These are phyloP conservation scores for Fusarium chaquense DNA, from an alignment of 2,329 filamentous ascomycete genomes.

Conservation along the genomic window DNA sequence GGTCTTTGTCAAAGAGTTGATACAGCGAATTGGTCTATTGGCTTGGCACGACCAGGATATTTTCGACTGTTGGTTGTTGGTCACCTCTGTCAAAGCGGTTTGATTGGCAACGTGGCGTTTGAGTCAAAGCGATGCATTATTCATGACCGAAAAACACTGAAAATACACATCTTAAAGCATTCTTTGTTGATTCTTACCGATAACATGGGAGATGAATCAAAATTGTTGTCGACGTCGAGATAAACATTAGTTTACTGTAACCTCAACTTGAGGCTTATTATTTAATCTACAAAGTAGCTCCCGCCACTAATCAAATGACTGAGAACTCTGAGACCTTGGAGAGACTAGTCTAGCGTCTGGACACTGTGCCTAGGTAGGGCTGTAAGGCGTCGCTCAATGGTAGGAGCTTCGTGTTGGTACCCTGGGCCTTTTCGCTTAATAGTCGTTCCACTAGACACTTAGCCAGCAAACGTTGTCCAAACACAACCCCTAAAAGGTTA, in stretches of 20 bases:
- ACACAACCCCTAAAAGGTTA: not conserved
- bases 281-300: not conserved
- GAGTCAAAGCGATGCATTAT: not conserved
- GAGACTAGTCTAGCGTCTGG: too few relatives aligned
- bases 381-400: not conserved
- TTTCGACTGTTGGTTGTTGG: not conserved
- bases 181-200: not conserved
- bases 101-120: not conserved
- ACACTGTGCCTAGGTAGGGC: not conserved
- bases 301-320: not conserved
- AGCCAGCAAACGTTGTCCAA: not conserved
- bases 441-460: not conserved
- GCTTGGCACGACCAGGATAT: not conserved
- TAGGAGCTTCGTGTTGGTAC: not conserved
- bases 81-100: not conserved
- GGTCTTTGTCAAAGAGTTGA: not conserved
- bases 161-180: accelerated
- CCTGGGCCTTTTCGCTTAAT: not conserved
- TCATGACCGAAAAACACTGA: not conserved
- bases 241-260: too few relatives aligned
- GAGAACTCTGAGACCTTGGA: not conserved
- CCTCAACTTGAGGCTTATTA: too few relatives aligned
- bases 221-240: too few relatives aligned
- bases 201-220: too few relatives aligned
- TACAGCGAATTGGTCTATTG: not conserved